A percentile compares a stretch with the other conserved stretches of the same genome.
Evolutionary conservation across 768 basidiomycete genomes (phyloP).

Genomic region (Leucosporidium creatinivorum): DNA sequence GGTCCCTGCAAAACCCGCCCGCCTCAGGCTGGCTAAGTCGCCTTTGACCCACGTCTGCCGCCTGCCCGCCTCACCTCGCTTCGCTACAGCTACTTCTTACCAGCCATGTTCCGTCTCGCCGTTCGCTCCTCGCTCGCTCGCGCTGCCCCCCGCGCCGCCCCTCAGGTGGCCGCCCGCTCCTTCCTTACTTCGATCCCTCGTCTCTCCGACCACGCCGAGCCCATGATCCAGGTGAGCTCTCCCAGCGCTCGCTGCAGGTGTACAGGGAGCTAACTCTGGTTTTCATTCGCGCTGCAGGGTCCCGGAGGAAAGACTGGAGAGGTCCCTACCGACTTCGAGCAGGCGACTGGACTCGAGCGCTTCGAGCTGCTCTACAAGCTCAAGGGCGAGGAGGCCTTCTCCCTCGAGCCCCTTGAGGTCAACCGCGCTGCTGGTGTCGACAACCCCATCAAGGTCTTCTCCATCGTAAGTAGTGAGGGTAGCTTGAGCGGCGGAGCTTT

Average conservation of each 20-base stretch:
- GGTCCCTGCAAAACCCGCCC: no score
- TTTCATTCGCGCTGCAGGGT: constrained; percentile 2
- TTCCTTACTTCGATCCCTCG: constrained; percentile 21
- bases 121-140: no score
- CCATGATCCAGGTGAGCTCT: constrained; percentile 15
- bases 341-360: constrained; percentile 94
- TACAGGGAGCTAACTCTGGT: not conserved
- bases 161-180: constrained; percentile 24
- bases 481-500: no score
- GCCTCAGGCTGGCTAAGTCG: no score
- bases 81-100: no score
- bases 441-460: constrained; percentile 79
- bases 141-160: constrained; percentile 7
- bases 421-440: constrained; percentile 78
- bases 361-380: constrained; percentile 83
- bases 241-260: not conserved
- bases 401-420: constrained; percentile 73
- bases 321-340: constrained; percentile 75
- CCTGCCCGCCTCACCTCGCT: no score
- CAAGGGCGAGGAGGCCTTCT: constrained; percentile 83
- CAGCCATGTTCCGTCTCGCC: no score
- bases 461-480: constrained; percentile 57
- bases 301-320: constrained; percentile 45
- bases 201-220: constrained; percentile 20
- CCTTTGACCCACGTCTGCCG: no score